A percentile compares a stretch with the other conserved stretches of the same genome.
These are phyloP conservation scores for Lecanoromycetidae sp. DNA, from an alignment of 2,329 filamentous ascomycete genomes.

Conservation along the genomic window DNA sequence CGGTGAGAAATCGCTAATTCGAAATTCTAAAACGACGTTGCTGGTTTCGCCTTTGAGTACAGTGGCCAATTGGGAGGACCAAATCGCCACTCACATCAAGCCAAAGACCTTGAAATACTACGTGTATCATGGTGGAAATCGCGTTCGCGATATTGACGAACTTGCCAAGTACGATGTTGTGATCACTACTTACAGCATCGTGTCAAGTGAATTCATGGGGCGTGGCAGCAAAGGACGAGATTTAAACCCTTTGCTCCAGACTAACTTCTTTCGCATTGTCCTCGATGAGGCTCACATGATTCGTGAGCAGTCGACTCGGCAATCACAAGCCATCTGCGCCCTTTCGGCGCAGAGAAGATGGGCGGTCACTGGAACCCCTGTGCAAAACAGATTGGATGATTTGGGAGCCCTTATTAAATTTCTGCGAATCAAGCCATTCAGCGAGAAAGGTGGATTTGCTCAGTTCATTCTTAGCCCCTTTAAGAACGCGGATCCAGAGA, in stretches of 20 bases:
- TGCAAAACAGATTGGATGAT: conserved; percentile 88
- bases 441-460: conserved; percentile 62
- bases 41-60: conserved; percentile 84
- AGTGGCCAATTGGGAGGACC: conserved; percentile 86
- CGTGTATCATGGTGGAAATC: conserved; percentile 73
- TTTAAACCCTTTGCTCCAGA: conserved; percentile 53
- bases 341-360: conserved; percentile 72
- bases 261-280: conserved; percentile 88
- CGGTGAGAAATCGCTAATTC: conserved; percentile 33
- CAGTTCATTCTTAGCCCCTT: conserved; percentile 74
- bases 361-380: conserved; percentile 94
- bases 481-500: conserved; percentile 72
- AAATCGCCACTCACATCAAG: conserved; percentile 71
- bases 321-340: conserved; percentile 73
- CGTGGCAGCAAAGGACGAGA: conserved; percentile 45
- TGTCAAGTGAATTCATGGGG: conserved; percentile 63
- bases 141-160: conserved; percentile 55
- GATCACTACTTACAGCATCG: conserved; percentile 84
- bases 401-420: conserved; percentile 79
- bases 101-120: conserved; percentile 56
- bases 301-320: conserved; percentile 66
- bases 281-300: conserved; percentile 94
- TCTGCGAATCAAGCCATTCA: conserved; percentile 71
- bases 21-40: conserved; percentile 68
- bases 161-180: conserved; percentile 70